Base-by-base conservation (phyloP, 2,329 filamentous ascomycete species). In the Ophiocordyceps australis region DNA sequence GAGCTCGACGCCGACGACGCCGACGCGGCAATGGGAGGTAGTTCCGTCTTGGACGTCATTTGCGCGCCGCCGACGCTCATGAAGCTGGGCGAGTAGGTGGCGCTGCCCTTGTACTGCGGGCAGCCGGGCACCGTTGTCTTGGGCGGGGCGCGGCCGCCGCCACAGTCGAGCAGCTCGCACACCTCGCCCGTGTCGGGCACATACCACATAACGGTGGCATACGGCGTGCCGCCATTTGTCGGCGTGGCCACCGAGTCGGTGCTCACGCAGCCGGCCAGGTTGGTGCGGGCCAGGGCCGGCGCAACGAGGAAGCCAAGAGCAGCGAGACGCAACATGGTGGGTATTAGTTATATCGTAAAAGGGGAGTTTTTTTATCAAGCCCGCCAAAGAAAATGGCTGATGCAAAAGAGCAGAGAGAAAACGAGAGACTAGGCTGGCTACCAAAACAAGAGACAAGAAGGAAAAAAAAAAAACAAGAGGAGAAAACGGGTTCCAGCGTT, bases 71-170 rank as follows among this genome's bases (percentile, higher is more conserved):
- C 37, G 13, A 38, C 28, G 14, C 45, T 47, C 24, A 70, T 45
- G 45, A 52, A 72, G 23, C 42, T 50, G 7, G 65, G 62, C 29
- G 53, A 54, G 45, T 67, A 65, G 9, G 57, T 61, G 11, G 50
- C 61, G 15, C 65, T 68, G 33, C 68, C 69, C 3, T 41, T 38
- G 52, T 74, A 74, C 4, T 29, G 38, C 3, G 46, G 39, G 39
- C 73, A 78, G 3, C 71, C 72, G 1, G 72, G 72, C 14, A 70
- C 62, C 15, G 57, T 62, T 11, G 62, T 67, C 54, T 69, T 75
- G 32, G 68, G 63, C 4, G 72, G 67, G 7, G 70, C 73, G 23
- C 63, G 58, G 28, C 71, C 73, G 35, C 73, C 73, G 30, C 73
- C 72, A 47, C 73, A 77, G 59, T 77, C 72, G 36, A 71, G 57